Percentiles rank a stretch among this genome's conserved stretches.
phyloP scores from a whole-genome alignment of 2,329 filamentous ascomycete species.

The Rhinocladiella similis region DNA sequence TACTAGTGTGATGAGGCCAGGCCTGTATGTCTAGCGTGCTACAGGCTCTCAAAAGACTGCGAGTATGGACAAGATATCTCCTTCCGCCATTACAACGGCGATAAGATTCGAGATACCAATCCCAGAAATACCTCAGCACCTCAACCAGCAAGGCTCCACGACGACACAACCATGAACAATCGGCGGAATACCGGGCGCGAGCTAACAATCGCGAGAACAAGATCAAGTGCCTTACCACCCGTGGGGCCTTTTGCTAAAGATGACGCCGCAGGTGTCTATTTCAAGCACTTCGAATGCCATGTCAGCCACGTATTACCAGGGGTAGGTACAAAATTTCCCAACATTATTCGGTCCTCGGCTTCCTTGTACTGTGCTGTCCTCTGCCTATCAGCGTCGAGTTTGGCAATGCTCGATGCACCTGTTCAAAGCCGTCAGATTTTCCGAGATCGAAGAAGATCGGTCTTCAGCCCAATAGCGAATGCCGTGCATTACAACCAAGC shows the following conservation, averaged over 20 bases:
- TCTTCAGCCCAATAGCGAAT: slow-evolving; percentile 4
- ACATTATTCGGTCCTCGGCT: background rate
- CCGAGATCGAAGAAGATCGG: slow-evolving; percentile 5
- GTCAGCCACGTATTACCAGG: slow-evolving; percentile 1
- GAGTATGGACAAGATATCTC: slow-evolving; percentile 4
- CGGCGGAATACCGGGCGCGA: background rate
- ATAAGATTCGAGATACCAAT: background rate
- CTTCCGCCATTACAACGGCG: background rate
- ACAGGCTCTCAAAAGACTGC: slow-evolving; percentile 5
- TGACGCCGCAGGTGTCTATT: slow-evolving; percentile 1
- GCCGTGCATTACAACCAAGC: slow-evolving; percentile 4
- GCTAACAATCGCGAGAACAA: background rate
- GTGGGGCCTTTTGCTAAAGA: background rate
- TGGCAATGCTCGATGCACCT: slow-evolving; percentile 9
- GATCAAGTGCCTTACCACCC: too few relatives aligned
- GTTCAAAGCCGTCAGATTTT: background rate
- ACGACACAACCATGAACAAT: too few relatives aligned
- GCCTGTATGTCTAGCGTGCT: slow-evolving; percentile 6
- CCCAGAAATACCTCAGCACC: too few relatives aligned
- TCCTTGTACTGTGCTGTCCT: slow-evolving; percentile 7
- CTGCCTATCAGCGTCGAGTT: slow-evolving; percentile 12
- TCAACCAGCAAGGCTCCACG: too few relatives aligned
- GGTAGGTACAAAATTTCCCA: background rate
- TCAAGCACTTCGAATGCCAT: slow-evolving; percentile 12
- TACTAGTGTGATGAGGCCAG: slow-evolving; percentile 13